Evolutionary conservation across 495 filamentous ascomycete genomes (phyloP).

Genomic region (Penicillium silybi): DNA sequence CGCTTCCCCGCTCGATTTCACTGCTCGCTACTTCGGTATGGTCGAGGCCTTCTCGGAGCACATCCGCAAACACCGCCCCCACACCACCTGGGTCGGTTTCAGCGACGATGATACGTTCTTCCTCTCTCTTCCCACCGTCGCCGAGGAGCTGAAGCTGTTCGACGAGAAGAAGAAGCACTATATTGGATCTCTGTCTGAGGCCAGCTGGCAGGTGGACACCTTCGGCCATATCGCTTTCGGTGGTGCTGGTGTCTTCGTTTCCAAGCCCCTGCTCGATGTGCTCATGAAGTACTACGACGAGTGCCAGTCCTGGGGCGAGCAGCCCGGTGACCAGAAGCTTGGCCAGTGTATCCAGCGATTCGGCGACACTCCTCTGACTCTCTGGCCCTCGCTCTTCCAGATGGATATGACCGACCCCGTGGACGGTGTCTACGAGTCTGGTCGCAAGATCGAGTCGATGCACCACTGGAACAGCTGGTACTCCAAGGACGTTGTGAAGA

Average conservation of each 20-base stretch:
- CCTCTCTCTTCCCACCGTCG: conserved; percentile 53
- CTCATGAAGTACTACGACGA: conserved; percentile 50
- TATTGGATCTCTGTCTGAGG: conserved; percentile 62
- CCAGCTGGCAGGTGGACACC: conserved; percentile 52
- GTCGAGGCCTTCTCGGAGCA: conserved; percentile 52
- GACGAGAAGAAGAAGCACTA: conserved; percentile 52
- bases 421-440: conserved; percentile 61
- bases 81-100: conserved; percentile 61
- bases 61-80: conserved; percentile 43
- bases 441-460: conserved; percentile 52
- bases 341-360: conserved; percentile 58
- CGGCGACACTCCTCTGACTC: conserved; percentile 51
- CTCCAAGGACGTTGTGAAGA: conserved; percentile 52
- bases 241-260: conserved; percentile 66
- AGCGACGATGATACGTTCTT: conserved; percentile 76
- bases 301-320: conserved; percentile 50
- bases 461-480: conserved; percentile 64
- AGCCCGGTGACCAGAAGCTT: conserved; percentile 58
- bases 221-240: conserved; percentile 67
- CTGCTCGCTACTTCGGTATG: conserved; percentile 62
- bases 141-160: conserved; percentile 50
- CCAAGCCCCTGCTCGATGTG: conserved; percentile 52
- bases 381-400: conserved; percentile 58
- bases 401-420: conserved; percentile 58
- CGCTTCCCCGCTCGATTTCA: conserved; percentile 49